A percentile compares a stretch with the other conserved stretches of the same genome.
Evolutionary conservation across 2,329 filamentous ascomycete genomes (phyloP).

Genomic region (Trichoderma lentiforme): DNA sequence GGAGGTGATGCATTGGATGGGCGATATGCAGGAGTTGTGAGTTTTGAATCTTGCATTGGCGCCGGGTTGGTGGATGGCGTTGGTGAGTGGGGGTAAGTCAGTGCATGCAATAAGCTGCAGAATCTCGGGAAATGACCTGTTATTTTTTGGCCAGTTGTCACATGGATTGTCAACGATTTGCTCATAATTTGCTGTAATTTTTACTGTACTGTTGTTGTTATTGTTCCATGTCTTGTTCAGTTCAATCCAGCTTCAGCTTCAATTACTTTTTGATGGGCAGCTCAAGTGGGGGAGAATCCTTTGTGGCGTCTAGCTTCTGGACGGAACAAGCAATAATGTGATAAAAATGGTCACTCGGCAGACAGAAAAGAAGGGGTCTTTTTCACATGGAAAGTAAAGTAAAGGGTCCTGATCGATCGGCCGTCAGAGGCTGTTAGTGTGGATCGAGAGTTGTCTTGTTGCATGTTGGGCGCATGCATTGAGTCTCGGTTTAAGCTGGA

Average conservation of each 20-base stretch:
- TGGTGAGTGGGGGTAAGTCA: neutral
- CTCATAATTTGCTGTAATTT: neutral
- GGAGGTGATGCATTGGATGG: neutral
- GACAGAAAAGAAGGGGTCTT: neutral
- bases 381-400: neutral
- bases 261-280: neutral
- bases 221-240: neutral
- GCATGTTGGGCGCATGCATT: neutral
- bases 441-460: neutral
- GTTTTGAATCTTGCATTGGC: neutral
- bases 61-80: neutral
- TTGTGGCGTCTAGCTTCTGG: slow-evolving; percentile 1
- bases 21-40: neutral
- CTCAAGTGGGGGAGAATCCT: neutral
- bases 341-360: neutral
- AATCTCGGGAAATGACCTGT: neutral
- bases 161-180: neutral
- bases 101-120: neutral
- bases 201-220: neutral
- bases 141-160: neutral
- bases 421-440: neutral
- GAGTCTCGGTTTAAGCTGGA: neutral
- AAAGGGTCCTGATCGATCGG: neutral
- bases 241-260: neutral
- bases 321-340: neutral